These are phyloP conservation scores for Coemansia sp. DNA, from an alignment of 192 early-diverging fungal genomes.

Conservation along the genomic window DNA sequence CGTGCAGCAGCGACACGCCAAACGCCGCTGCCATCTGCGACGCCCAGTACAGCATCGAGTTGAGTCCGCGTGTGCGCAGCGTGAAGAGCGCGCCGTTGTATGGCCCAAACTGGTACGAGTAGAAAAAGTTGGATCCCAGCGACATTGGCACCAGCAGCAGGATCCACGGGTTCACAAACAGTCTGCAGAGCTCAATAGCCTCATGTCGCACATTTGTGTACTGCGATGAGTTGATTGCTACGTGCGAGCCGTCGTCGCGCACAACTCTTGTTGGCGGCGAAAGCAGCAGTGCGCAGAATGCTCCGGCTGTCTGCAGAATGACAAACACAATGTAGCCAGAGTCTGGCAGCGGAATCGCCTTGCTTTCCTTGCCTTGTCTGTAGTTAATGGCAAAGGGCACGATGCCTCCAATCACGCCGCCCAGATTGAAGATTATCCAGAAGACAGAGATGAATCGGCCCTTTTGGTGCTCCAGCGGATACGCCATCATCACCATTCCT, in stretches of 20 bases:
- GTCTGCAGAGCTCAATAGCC: slow-evolving; percentile 52
- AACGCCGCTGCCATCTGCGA: slow-evolving; percentile 72
- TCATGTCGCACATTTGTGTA: slow-evolving; percentile 64
- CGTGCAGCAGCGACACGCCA: slow-evolving; percentile 56
- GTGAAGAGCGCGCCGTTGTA: slow-evolving; percentile 70
- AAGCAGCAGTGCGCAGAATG: slow-evolving; percentile 58
- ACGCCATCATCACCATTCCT: slow-evolving; percentile 76
- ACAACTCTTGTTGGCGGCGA: slow-evolving; percentile 60
- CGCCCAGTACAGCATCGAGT: slow-evolving; percentile 76
- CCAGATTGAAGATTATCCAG: slow-evolving; percentile 80
- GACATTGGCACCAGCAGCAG: slow-evolving; percentile 70
- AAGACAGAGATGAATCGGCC: slow-evolving; percentile 75
- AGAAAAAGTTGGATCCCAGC: slow-evolving; percentile 76
- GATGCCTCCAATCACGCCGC: slow-evolving; percentile 70
- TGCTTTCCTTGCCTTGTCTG: slow-evolving; percentile 54
- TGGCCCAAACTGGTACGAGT: slow-evolving; percentile 69
- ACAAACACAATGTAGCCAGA: slow-evolving; percentile 77
- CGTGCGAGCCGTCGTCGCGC: slow-evolving; percentile 64
- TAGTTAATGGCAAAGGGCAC: slow-evolving; percentile 63
- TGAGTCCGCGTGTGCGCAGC: slow-evolving; percentile 68
- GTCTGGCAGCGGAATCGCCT: slow-evolving; percentile 64
- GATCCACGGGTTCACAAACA: slow-evolving; percentile 68
- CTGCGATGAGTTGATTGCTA: slow-evolving; percentile 37
- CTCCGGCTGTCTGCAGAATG: slow-evolving; percentile 64
- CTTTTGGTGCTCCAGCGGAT: slow-evolving; percentile 70